Conservation (phyloP, 345 rosid species). For the Eutrema japonicum region DNA sequence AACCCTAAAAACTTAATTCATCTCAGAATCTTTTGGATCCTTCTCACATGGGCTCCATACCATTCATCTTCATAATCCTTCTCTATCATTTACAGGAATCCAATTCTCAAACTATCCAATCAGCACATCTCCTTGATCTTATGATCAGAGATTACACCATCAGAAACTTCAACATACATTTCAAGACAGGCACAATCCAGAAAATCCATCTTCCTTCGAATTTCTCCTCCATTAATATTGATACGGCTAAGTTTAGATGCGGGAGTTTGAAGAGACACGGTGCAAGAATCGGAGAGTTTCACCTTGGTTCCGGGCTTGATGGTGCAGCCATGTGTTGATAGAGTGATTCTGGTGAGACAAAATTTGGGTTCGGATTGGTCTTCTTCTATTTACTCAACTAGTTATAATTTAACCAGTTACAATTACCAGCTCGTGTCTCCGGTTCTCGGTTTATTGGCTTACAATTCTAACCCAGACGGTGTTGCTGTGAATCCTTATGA, state of each 20-base stretch:
- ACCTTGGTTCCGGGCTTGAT: constrained; percentile 39
- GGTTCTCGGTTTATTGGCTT: constrained; percentile 47
- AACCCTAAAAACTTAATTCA: constrained; percentile 13
- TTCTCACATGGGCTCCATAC: constrained; percentile 43
- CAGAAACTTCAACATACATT: constrained; percentile 57
- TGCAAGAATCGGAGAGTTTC: constrained; percentile 44
- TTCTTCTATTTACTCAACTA: constrained; percentile 42
- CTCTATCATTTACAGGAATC: constrained; percentile 33
- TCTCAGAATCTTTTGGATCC: constrained; percentile 26
- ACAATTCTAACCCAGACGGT: constrained; percentile 48
- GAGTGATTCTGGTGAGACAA: constrained; percentile 46
- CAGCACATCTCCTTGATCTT: constrained; percentile 72
- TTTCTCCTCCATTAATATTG: constrained; percentile 71
- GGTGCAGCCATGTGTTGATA: constrained; percentile 43
- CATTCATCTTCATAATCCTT: constrained; percentile 37
- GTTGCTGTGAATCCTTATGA: constrained; percentile 45
- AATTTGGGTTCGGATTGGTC: constrained; percentile 47
- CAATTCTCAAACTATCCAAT: constrained; percentile 60
- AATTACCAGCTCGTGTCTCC: constrained; percentile 41
- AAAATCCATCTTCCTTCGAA: constrained; percentile 74
- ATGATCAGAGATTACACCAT: constrained; percentile 81
- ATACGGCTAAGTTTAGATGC: constrained; percentile 45
- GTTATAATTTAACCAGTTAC: constrained; percentile 40
- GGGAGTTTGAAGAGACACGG: constrained; percentile 47
- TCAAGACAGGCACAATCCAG: constrained; percentile 66